Base-by-base conservation (phyloP, 164 flowering plant species). In the Liquidambar formosana region DNA sequence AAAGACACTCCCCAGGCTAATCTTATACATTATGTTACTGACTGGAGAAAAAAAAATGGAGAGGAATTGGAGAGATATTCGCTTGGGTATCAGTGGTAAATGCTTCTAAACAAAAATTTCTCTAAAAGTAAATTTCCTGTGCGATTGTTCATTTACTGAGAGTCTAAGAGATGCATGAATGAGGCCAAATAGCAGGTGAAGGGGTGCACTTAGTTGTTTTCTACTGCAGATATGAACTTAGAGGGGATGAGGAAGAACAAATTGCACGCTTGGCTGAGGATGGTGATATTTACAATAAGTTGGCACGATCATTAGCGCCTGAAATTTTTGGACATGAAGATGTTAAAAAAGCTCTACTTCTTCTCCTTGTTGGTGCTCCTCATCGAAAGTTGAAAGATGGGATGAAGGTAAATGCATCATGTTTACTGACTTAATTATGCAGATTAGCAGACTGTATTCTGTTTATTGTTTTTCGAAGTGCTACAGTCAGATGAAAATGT, bases 251-350 rank as follows among this genome's bases (percentile, higher is more conserved):
- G 76, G 97, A 90, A 79, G 96, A 88, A 73, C 89, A 89, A 72
- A 89, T 92, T 82, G 84, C 86, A 59, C 81, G 86, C 19, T 81
- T 96, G 43, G 86, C 98, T 47, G 97, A 92, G 80, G 98, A 92
- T 83, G 99, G 97, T 67, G 97, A 96, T 72, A 87, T 92, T 23
- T 93, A 93, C 58, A 92, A 89, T 71, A 96, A 93, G 83, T 77
- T 96, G 76, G 78, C 99, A 60, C 84, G 78, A 27, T 93, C 99
- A 43, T 75, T 96, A 68, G 98, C 99, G 47, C 99, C 99, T 78
- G 98, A 96, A 81, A 96, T 96, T 75, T 96, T 83, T 79, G 99
- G 99, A 26, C 99, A 96, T 76, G 99, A 96, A 71, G 98, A 93
- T 85, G 87, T 96, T 21, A 96, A 93, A 71, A 93, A 92, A 69